Conservation (phyloP, 2,329 filamentous ascomycete species). For the Alternaria panax region DNA sequence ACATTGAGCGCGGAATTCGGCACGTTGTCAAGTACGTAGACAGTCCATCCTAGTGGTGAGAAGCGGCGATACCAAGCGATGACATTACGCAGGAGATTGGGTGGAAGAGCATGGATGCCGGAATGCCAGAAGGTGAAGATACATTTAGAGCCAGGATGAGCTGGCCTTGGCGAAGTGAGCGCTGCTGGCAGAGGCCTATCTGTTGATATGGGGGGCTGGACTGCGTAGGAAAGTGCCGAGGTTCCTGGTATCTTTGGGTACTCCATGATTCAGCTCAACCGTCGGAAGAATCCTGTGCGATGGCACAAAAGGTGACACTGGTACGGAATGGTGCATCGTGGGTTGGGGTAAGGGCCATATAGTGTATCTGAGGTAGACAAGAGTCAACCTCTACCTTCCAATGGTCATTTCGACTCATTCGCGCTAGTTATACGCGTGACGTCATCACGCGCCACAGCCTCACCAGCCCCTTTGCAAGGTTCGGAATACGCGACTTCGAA, state of each 20-base stretch:
- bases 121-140: conserved; percentile 67
- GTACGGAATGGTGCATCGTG: not conserved
- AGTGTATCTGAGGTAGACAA: no score
- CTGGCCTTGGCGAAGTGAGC: conserved; percentile 36
- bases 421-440: not conserved
- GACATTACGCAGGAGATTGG: conserved; percentile 62
- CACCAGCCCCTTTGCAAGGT: not conserved
- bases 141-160: conserved; percentile 58
- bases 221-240: not conserved
- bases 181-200: conserved; percentile 9
- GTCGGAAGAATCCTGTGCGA: not conserved
- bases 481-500: no score
- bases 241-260: not conserved
- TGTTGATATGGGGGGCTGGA: not conserved
- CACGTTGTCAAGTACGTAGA: conserved; percentile 60
- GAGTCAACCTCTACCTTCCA: no score
- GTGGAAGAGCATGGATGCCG: conserved; percentile 59
- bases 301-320: not conserved
- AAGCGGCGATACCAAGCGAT: conserved; percentile 64
- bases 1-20: conserved; percentile 58
- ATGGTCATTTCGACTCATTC: conserved; percentile 7
- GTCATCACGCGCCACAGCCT: not conserved
- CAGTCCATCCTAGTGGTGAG: conserved; percentile 59
- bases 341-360: no score
- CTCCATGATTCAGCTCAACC: not conserved